Percentiles rank a stretch among this genome's conserved stretches.
Evolutionary conservation across 495 filamentous ascomycete species (phyloP).

Genomic region (Mytilinidion resinicola): DNA sequence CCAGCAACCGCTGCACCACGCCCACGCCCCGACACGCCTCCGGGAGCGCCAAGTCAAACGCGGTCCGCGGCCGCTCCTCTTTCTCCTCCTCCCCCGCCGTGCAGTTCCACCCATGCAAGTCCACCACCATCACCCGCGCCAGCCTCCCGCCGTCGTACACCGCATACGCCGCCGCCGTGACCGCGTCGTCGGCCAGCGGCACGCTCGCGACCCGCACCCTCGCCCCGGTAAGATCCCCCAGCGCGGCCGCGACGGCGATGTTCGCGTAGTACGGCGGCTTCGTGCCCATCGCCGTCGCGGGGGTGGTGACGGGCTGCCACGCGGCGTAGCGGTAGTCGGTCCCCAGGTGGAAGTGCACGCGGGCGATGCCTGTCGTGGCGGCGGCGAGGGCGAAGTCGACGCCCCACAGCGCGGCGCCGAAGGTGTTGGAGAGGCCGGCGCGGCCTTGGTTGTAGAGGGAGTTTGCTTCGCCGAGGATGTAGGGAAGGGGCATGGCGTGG

Average conservation of each 20-base stretch:
- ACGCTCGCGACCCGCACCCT: slow-evolving; percentile 38
- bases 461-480: slow-evolving; percentile 62
- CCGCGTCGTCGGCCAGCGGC: slow-evolving; percentile 35
- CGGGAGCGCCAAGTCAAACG: slow-evolving; percentile 45
- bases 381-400: slow-evolving; percentile 59
- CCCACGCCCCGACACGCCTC: slow-evolving; percentile 19
- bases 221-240: slow-evolving; percentile 39
- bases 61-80: slow-evolving; percentile 35
- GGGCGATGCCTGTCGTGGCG: slow-evolving; percentile 50
- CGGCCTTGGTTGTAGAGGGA: slow-evolving; percentile 59
- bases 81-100: no score
- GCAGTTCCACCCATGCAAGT: slow-evolving; percentile 56
- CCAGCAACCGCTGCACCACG: slow-evolving; percentile 45
- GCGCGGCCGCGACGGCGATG: slow-evolving; percentile 52
- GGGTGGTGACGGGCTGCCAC: slow-evolving; percentile 57
- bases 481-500: slow-evolving; percentile 40
- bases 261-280: slow-evolving; percentile 64
- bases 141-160: slow-evolving; percentile 47
- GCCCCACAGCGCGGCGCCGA: slow-evolving; percentile 65
- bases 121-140: slow-evolving; percentile 49
- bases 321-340: slow-evolving; percentile 53
- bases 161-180: slow-evolving; percentile 51
- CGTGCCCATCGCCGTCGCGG: slow-evolving; percentile 49
- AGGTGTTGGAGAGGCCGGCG: slow-evolving; percentile 59
- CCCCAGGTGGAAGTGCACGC: slow-evolving; percentile 62